Percentiles rank a stretch among this genome's conserved stretches.
Evolutionary conservation across 1,284 basidiomycete species (phyloP).

Genomic region (Ceratobasidium sp.): DNA sequence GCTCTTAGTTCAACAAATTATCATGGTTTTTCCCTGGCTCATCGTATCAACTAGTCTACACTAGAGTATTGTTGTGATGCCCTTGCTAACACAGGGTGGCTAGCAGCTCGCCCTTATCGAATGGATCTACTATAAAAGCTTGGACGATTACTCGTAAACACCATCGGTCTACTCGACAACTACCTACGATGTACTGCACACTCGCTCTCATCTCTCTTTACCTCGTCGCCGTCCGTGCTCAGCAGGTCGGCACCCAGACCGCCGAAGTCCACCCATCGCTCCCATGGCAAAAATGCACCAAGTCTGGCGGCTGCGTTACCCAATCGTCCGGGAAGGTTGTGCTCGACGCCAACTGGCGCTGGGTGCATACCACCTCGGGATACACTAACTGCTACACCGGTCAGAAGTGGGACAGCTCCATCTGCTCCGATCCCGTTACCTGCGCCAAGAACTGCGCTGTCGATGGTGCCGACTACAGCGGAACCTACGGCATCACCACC

Average conservation of each 20-base stretch:
- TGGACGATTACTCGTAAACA: neutral
- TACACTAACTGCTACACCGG: slow-evolving; percentile 73
- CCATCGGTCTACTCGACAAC: slow-evolving; percentile 19
- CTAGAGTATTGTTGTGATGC: too few relatives aligned
- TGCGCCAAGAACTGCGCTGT: slow-evolving; percentile 68
- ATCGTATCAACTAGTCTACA: too few relatives aligned
- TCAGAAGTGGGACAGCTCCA: slow-evolving; percentile 49
- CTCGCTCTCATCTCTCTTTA: slow-evolving; percentile 46
- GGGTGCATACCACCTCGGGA: slow-evolving; percentile 59
- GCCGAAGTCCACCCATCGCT: slow-evolving; percentile 47
- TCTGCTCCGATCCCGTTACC: slow-evolving; percentile 65
- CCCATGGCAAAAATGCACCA: slow-evolving; percentile 46
- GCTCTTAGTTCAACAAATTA: too few relatives aligned
- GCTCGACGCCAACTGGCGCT: too few relatives aligned
- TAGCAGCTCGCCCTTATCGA: neutral
- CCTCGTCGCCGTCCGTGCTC: slow-evolving; percentile 44
- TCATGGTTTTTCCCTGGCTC: too few relatives aligned
- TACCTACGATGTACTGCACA: slow-evolving; percentile 15
- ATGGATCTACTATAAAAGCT: slow-evolving; percentile 2
- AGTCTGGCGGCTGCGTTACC: slow-evolving; percentile 30
- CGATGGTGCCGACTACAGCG: slow-evolving; percentile 69
- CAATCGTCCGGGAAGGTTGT: too few relatives aligned
- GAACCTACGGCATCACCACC: slow-evolving; percentile 64
- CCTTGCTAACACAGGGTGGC: too few relatives aligned
- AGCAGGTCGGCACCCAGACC: slow-evolving; percentile 48